Base-by-base conservation (phyloP, 1,284 basidiomycete genomes). In the Trametes pubescens region DNA sequence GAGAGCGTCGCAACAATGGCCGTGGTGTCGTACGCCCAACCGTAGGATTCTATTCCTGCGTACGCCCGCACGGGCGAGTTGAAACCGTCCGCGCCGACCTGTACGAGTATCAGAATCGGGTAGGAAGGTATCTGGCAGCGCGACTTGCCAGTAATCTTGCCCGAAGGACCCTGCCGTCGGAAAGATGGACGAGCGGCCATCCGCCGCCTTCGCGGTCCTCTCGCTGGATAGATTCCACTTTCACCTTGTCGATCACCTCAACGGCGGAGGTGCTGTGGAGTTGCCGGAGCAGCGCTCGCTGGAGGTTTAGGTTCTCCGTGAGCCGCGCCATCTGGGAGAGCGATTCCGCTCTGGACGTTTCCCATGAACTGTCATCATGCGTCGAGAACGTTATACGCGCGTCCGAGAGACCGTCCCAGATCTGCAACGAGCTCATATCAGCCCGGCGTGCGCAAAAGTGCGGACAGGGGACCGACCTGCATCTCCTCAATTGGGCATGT, bases 21-120 rank as follows among this genome's bases (percentile, higher is more conserved):
- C 71, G 94, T 92, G 0, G 93, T 91, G 64, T 93, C 85, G 78
- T 99, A 99, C 0, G 90, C 84, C 91, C 96, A 98, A 2, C 97
- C 97, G 72, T 90, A 96, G 0, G 94, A 92, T 46, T 91, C 82
- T 64, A 99, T 98, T 14, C 90, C 83, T 0, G 96, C 92, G 74
- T 93, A 99, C 46, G 87, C 78, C 53, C 96, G 88, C 18, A 99
- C 98, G 9, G 97, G 97, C 0, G 96, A 98, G 75, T 96, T 96
- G 73, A 90, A 90, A 0, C 98, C 98, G 73, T 99, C 98, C 8
- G 98, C 98, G 24, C 98, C 97, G 46, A 99, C 87, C 90, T 96
- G 70, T 5, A 3, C 0, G 14, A 46, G 61, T 43, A 26, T 71
- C 40, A 54, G 54, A 53, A 35, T 8, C 44, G 46, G 65, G 49